Evolutionary conservation across 495 filamentous ascomycete species (phyloP).

Genomic region (Tuber brumale): DNA sequence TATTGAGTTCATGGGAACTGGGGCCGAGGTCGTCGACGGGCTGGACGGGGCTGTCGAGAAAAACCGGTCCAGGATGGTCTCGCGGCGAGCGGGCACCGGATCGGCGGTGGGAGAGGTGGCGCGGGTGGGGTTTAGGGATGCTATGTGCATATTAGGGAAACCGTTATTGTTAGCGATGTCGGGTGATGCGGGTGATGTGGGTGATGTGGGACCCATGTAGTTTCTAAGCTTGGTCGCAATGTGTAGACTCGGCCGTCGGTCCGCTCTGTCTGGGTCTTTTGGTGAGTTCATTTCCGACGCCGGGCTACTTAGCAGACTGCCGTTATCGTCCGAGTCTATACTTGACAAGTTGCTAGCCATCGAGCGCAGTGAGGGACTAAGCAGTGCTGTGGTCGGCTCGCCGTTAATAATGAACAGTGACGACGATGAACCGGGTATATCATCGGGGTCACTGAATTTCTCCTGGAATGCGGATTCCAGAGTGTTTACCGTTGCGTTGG

Average conservation of each 20-base stretch:
- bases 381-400: slow-evolving; percentile 39
- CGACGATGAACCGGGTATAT: slow-evolving; percentile 14
- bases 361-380: slow-evolving; percentile 39
- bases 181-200: too few relatives aligned
- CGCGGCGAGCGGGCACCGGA: slow-evolving; percentile 22
- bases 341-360: slow-evolving; percentile 39
- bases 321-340: slow-evolving; percentile 37
- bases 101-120: slow-evolving; percentile 1
- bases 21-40: slow-evolving; percentile 12
- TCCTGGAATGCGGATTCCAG: slow-evolving; percentile 24
- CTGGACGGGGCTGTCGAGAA: slow-evolving; percentile 37
- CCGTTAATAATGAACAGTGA: slow-evolving; percentile 40
- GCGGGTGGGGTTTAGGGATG: slow-evolving; percentile 3
- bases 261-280: slow-evolving; percentile 5
- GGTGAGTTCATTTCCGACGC: slow-evolving; percentile 31
- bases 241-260: slow-evolving; percentile 22
- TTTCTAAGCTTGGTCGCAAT: slow-evolving; percentile 29
- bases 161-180: slow-evolving; percentile 1
- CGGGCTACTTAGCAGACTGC: slow-evolving; percentile 29
- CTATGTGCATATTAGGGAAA: background rate
- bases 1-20: slow-evolving; percentile 36
- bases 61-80: slow-evolving; percentile 42
- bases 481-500: slow-evolving; percentile 12
- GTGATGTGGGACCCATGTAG: background rate
- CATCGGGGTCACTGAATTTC: slow-evolving; percentile 26